These are phyloP conservation scores for Strigomonas culicis DNA, from an alignment of 208 protist species.

Conservation along the genomic window DNA sequence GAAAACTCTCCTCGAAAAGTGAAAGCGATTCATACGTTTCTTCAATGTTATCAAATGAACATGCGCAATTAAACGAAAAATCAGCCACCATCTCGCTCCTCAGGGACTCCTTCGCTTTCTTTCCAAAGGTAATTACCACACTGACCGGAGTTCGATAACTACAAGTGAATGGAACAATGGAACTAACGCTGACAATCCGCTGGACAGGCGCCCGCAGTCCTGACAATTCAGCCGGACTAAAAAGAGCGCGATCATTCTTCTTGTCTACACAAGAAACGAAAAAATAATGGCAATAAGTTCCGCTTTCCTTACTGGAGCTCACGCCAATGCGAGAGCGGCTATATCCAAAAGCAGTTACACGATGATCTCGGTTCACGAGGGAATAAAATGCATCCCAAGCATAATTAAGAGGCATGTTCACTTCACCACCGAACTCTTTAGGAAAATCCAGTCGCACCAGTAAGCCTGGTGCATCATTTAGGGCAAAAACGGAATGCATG, in stretches of 20 bases:
- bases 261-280: constrained; percentile 41
- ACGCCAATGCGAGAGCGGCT: constrained; percentile 39
- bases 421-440: constrained; percentile 33
- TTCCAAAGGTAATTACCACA: constrained; percentile 66
- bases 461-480: constrained; percentile 57
- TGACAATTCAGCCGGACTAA: constrained; percentile 7
- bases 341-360: constrained; percentile 50
- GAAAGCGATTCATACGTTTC: constrained; percentile 30
- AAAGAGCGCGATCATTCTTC: constrained; percentile 5
- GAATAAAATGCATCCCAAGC: constrained; percentile 65
- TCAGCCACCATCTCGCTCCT: constrained; percentile 25
- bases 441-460: constrained; percentile 56
- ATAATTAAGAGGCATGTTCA: constrained; percentile 31
- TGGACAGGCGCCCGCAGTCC: constrained; percentile 17
- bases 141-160: constrained; percentile 37
- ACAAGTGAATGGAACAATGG: constrained; percentile 64
- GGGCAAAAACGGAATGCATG: constrained; percentile 23
- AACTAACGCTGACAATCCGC: constrained; percentile 36
- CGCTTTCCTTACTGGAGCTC: constrained; percentile 12
- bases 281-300: constrained; percentile 68
- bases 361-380: constrained; percentile 28
- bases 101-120: constrained; percentile 39
- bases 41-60: constrained; percentile 32
- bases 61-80: constrained; percentile 34
- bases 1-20: constrained; percentile 29